phyloP scores from a whole-genome alignment of 148 eudicot genomes.

The Rhododendron simsii region DNA sequence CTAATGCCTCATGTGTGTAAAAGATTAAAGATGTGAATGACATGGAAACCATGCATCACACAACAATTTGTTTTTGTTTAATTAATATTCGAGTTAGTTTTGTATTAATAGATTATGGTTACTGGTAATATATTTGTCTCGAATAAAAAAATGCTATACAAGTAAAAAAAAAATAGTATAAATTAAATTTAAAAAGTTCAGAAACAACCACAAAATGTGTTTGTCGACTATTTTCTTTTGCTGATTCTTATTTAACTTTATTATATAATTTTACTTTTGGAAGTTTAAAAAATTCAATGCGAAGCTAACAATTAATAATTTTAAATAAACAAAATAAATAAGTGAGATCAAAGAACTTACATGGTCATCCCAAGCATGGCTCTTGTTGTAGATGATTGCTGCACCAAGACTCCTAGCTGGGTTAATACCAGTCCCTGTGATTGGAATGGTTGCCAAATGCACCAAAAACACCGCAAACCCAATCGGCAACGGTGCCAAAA shows the following conservation, averaged over 20 bases:
- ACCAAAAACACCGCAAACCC: constrained; percentile 14
- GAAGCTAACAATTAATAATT: background rate
- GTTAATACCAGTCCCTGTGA: constrained; percentile 8
- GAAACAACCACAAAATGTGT: too few species aligned
- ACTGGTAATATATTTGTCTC: too few species aligned
- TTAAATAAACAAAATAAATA: background rate
- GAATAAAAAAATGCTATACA: too few species aligned
- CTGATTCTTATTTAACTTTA: background rate
- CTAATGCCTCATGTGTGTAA: too few species aligned
- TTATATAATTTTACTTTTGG: fast-evolving
- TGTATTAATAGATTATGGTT: too few species aligned
- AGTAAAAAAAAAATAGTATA: too few species aligned
- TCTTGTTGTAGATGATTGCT: constrained; percentile 42
- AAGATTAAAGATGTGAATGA: too few species aligned
- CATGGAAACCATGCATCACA: too few species aligned
- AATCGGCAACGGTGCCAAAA: constrained; percentile 47
- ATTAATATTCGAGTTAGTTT: too few species aligned
- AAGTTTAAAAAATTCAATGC: background rate
- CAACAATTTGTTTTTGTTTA: too few species aligned
- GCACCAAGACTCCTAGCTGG: constrained; percentile 13
- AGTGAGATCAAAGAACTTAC: constrained; percentile 22
- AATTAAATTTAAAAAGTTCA: too few species aligned
- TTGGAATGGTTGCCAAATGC: constrained; percentile 7
- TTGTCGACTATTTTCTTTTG: background rate
- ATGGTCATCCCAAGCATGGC: constrained; percentile 57